Percentiles rank a stretch among this genome's conserved stretches.
phyloP scores from a whole-genome alignment of 306 rosid species.

The Prunus armeniaca region DNA sequence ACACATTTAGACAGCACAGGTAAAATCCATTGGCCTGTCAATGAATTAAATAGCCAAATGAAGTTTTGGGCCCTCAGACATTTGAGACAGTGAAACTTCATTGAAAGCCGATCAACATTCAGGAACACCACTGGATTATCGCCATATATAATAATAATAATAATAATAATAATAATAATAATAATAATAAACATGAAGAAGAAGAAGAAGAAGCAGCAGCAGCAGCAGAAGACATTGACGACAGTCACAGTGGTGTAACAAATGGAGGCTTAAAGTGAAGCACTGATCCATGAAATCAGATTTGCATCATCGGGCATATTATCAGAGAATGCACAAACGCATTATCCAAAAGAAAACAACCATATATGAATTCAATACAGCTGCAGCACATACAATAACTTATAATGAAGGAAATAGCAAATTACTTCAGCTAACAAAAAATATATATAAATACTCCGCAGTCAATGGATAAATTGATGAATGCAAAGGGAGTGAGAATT shows the following conservation, averaged over 20 bases:
- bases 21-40: too few species aligned
- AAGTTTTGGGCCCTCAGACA: too few species aligned
- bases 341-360: background rate
- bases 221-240: background rate
- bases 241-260: background rate
- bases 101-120: background rate
- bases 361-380: background rate
- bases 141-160: background rate
- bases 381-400: background rate
- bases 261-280: background rate
- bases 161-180: background rate
- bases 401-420: too few species aligned
- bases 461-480: too few species aligned
- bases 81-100: background rate
- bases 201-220: background rate
- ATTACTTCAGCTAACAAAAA: too few species aligned
- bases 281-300: background rate
- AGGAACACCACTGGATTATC: background rate
- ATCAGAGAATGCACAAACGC: background rate
- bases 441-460: too few species aligned
- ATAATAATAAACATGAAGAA: background rate
- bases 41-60: too few species aligned
- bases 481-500: background rate
- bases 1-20: too few species aligned
- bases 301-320: background rate